These are phyloP conservation scores for Coemansia sp. DNA, from an alignment of 192 early-diverging fungal genomes.

Conservation along the genomic window DNA sequence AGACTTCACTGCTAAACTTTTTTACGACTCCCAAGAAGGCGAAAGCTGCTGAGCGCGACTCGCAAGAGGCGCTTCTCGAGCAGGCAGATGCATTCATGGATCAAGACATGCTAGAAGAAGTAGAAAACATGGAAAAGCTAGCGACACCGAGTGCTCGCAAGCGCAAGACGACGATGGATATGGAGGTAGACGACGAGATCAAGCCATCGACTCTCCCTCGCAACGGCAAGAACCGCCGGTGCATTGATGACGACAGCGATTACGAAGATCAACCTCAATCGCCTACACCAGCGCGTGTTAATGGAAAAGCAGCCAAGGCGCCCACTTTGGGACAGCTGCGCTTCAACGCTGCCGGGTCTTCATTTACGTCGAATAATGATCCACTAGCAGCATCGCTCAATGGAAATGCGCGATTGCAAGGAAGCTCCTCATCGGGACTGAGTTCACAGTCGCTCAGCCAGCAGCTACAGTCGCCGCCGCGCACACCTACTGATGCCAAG, in stretches of 20 bases:
- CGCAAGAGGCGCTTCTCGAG: constrained; percentile 42
- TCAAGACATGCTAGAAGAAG: constrained; percentile 34
- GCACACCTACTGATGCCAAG: constrained; percentile 34
- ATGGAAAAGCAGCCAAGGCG: neutral
- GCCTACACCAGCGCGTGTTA: neutral
- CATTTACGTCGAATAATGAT: constrained; percentile 21
- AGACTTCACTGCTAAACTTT: constrained; percentile 47
- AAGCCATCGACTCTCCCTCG: neutral
- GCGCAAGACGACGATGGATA: constrained; percentile 12
- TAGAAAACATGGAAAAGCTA: constrained; percentile 20
- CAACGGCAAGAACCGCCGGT: constrained; percentile 12
- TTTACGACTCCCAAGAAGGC: constrained; percentile 35
- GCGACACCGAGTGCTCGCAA: constrained; percentile 21
- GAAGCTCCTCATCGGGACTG: no score
- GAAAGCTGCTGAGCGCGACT: constrained; percentile 10
- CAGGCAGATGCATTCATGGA: constrained; percentile 20
- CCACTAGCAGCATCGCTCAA: constrained; percentile 17
- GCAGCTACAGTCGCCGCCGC: constrained; percentile 13
- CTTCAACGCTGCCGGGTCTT: constrained; percentile 6
- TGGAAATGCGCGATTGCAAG: no score
- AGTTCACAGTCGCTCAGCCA: constrained; percentile 1
- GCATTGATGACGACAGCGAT: constrained; percentile 38
- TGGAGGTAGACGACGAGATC: constrained; percentile 7
- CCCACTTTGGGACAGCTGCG: constrained; percentile 18
- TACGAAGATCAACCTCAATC: constrained; percentile 12